Base-by-base conservation (phyloP, 1,284 basidiomycete species). In the Agaricales sp. region DNA sequence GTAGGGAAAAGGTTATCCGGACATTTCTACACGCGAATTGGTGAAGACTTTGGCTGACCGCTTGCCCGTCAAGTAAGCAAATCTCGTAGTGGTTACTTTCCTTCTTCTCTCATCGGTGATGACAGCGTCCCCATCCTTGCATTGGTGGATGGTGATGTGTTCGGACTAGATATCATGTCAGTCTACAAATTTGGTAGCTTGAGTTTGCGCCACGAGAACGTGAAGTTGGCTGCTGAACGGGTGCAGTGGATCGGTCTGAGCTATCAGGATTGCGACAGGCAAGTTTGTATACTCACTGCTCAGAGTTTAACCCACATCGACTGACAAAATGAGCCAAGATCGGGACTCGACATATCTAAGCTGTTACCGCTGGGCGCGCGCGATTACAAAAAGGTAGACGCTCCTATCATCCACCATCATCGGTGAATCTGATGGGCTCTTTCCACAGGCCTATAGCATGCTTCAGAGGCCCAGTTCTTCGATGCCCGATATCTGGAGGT, bases 1-100 rank as follows among this genome's bases (percentile, higher is more conserved):
- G 20, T 57, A 93, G 91, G 93, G 93, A 2, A 95, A 95, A 65
- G 93, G 93, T 1, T 96, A 94, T 63, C 92, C 93, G 0, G 93
- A 96, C 59, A 63, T 95, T 1, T 83, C 91, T 1, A 94, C 93
- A 1, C 77, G 91, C 6, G 82, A 92, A 54, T 70, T 96, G 3
- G 75, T 92, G 43, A 79, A 80, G 50, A 77, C 74, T 1, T 68
- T 95, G 1, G 77, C 83, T 1, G 74, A 81, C 47, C 74, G 74
- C 38, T 73, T 90, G 21, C 82, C 86, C 2, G 49, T 59, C 3
- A 53, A 59, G 79, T 76, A 16, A 19, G 13, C 38, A 37, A 26
- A 25, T 11, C 49, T 45, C 45, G 46, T 45, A 22, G n/a, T 46
- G n/a, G 26, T 43, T n/a, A 16, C 43, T 39, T 51, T 30, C 35